These are phyloP conservation scores for Alternaria burnsii DNA, from an alignment of 2,329 filamentous ascomycete genomes.

Conservation along the genomic window DNA sequence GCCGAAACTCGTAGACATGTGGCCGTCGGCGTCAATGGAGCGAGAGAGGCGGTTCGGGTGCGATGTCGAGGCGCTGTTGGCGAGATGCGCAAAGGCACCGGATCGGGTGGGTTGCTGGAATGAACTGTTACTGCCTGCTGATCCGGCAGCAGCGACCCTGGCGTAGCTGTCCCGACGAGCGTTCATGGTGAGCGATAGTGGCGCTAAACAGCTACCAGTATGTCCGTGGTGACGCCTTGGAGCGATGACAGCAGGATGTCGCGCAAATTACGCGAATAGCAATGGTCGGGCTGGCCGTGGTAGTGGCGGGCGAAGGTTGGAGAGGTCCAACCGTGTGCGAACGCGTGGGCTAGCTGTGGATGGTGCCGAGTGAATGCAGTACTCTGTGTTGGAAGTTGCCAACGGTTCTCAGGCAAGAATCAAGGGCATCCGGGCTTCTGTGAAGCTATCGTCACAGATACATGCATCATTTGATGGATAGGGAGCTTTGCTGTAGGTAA, in stretches of 20 bases:
- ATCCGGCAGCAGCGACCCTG: conserved; percentile 66
- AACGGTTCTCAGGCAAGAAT: conserved; percentile 25
- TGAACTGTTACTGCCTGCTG: conserved; percentile 44
- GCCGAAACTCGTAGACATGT: conserved; percentile 56
- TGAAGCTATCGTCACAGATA: conserved; percentile 30
- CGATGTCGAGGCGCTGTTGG: conserved; percentile 56
- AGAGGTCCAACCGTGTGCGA: conserved; percentile 16
- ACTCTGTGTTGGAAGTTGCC: conserved; percentile 27
- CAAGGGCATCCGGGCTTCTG: conserved; percentile 37
- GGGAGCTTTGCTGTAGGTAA: conserved; percentile 11
- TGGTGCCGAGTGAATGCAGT: conserved; percentile 23
- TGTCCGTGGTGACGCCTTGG: conserved; percentile 38
- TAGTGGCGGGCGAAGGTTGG: conserved; percentile 1
- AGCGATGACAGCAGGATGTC: conserved; percentile 7
- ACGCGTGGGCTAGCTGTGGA: conserved; percentile 16
- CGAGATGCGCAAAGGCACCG: conserved; percentile 64
- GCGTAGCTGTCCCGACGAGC: conserved; percentile 57
- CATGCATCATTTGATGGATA: conserved; percentile 40
- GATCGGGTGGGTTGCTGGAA: conserved; percentile 46
- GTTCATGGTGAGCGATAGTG: conserved; percentile 20
- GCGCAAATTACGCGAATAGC: conserved; percentile 35
- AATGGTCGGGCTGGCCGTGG: neutral
- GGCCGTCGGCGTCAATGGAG: conserved; percentile 60
- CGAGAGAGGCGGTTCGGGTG: conserved; percentile 46
- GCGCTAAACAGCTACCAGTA: conserved; percentile 50